Base-by-base conservation (phyloP, 768 basidiomycete species). In the Leucocoprinus leucothites region DNA sequence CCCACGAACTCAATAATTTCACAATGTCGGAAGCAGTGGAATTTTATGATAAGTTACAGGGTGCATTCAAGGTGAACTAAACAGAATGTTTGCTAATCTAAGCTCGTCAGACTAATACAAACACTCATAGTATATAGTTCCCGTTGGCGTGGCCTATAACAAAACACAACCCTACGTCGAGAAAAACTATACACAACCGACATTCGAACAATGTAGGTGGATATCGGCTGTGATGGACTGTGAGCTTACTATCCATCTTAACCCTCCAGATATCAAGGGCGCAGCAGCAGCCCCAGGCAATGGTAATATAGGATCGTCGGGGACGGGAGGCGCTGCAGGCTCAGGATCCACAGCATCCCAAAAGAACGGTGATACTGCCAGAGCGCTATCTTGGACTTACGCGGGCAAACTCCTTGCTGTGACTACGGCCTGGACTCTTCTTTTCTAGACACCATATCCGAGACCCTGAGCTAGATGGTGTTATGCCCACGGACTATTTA, bases 11-110 rank as follows among this genome's bases (percentile, higher is more conserved):
- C 56, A 80, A 81, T 62, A 81, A 81, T 57, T 83, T 71, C 57
- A 85, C 84, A 3, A 84, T 86, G 84, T 61, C 65, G n/a, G 73
- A 80, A 60, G 84, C 84, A 1, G 61, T 82, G n/a, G 77, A 80
- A 48, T 80, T 68, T 58, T 79, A 84, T 56, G 61, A 69, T 1
- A 67, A 67, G 53, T 67, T 86, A 24, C 74, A 74, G 55, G 46
- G 66, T 3, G 72, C 72, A 0, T 85, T 86, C 62, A 60, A 70
- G 41, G 80, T 81, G 35, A 21, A 1, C 3, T 28, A 11, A 35
- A 25, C 40, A 7, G 26, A n/a, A 6, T 24, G 8, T 0, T 42
- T 7, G 16, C 38, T 35, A 26, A 52, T 25, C 8, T 49, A 9
- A 54, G 31, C 31, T 31, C 31, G 6, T 31, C 11, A 5, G 18